Evolutionary conservation across 2,329 filamentous ascomycete genomes (phyloP), one percentile per base, ranked within the genome.

Genomic region (Bipolaris sorokiniana): DNA sequence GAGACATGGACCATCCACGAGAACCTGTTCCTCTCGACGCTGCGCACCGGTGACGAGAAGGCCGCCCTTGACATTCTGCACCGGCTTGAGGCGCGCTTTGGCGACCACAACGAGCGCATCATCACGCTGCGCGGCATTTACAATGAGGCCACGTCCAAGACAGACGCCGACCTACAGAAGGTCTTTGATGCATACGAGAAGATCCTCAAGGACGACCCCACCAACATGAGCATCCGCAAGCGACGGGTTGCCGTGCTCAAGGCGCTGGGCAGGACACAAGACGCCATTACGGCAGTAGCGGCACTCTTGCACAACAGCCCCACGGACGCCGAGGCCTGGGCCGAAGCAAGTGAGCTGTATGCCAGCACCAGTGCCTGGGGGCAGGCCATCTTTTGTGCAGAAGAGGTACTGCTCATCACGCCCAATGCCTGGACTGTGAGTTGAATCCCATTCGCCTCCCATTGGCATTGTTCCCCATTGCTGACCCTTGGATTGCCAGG

Each of bases 381-480:
- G 13, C 94, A 98, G 76, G 90, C 92, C 37, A 87, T 97, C 48
- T 97, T 90, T 76, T 89, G 92, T 58, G 80, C 97, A 42, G 95
- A 99, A 76, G 95, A 99, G 76, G 92, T 96, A 18, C 78, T 99
- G 42, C 81, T 98, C 49, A 82, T 96, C 55, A 86, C 87, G 51
- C 94, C 95, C 3, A 96, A 97, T 79, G 91, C 94, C 18, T 99
- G 95, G 93, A 98, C 96, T 81, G 91, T 95, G 76, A 75, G 90
- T 69, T 33, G 22, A 16, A 11, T 20, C 6, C 10, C 36, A 16
- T 37, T 16, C 5, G 18, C 38, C 26, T 31, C 16, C 26, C 26
- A 26, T 26, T 26, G 26, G 26, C 26, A 26, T 26, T 9, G 26
- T 26, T 9, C 26, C 26, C 26, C 26, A 26, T 26, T 26, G 26